Percentiles rank a stretch among this genome's conserved stretches.
These are phyloP conservation scores for Gonapodya sp. DNA, from an alignment of 192 early-diverging fungal genomes.

Conservation along the genomic window DNA sequence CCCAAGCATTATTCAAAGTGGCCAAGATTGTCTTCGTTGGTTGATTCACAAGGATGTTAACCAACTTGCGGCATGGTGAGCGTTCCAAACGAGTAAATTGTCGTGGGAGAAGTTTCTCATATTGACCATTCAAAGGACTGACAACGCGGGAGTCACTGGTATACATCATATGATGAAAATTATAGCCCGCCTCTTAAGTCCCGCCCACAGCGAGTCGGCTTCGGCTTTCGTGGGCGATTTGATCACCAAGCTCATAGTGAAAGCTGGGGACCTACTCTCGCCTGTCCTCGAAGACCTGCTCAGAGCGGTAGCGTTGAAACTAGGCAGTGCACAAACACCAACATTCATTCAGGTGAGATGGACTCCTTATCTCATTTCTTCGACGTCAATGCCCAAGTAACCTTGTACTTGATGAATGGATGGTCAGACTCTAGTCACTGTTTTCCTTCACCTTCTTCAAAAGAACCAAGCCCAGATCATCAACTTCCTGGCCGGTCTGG, in stretches of 20 bases:
- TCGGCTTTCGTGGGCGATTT: slow-evolving; percentile 86
- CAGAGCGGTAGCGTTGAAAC: slow-evolving; percentile 56
- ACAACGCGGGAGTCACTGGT: slow-evolving; percentile 32
- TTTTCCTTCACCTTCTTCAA: slow-evolving; percentile 77
- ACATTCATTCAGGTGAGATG: slow-evolving; percentile 67
- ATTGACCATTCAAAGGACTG: slow-evolving; percentile 26
- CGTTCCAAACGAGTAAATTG: slow-evolving; percentile 6
- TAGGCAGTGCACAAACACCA: slow-evolving; percentile 62
- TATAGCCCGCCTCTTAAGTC: slow-evolving; percentile 67
- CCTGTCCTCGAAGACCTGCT: slow-evolving; percentile 71
- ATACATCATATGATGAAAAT: slow-evolving; percentile 73
- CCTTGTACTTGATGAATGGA: background rate
- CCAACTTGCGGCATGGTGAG: slow-evolving; percentile 68
- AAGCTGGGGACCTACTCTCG: slow-evolving; percentile 50
- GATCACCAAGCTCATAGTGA: slow-evolving; percentile 74
- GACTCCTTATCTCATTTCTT: background rate
- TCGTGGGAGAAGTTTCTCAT: slow-evolving; percentile 27
- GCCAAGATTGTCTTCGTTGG: slow-evolving; percentile 70
- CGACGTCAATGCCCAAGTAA: background rate
- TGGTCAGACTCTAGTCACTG: slow-evolving; percentile 63
- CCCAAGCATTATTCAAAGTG: slow-evolving; percentile 74
- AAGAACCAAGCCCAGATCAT: slow-evolving; percentile 59
- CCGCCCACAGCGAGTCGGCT: slow-evolving; percentile 64
- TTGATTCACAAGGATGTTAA: slow-evolving; percentile 69
- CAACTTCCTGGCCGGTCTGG: slow-evolving; percentile 53